Base-by-base conservation (phyloP, 805 yeast genomes). In the Candida michaelii region DNA sequence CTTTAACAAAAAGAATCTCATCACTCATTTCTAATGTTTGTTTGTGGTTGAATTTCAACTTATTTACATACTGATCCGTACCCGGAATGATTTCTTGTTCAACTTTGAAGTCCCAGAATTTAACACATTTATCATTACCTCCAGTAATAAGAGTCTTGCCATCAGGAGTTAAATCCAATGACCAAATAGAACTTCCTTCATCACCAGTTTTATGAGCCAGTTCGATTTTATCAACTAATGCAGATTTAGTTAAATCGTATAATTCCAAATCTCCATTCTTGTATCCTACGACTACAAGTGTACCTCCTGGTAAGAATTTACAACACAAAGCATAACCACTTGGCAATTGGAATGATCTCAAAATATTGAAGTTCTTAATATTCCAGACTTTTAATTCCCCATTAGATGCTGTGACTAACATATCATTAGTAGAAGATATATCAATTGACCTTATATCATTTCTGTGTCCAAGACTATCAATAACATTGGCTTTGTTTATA, bases 331-430 rank as follows among this genome's bases (percentile, higher is more conserved):
- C 87, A 60, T 91, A 89, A 1, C 97, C 97, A 50, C 95, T 79
- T 27, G 83, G 90, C 35, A 68, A 53, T 16, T 41, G 51, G 56
- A 93, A 85, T 0, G 95, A 85, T 56, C 99, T 76, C 38, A 93
- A 74, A 53, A 96, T 91, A 47, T 81, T 77, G 14, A 69, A 72
- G 1, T 91, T 81, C 48, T 74, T 73, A 21, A 85, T 60, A 57
- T 93, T 93, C 97, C 97, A 90, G 16, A 93, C 74, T 58, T 93
- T 93, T 48, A 93, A 66, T 50, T 80, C 77, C 16, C 97, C 97
- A 56, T 89, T 89, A 2, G 97, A 85, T 0, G 96, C 97, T 1
- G 96, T 84, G 2, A 89, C 95, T 31, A 91, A 66, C 44, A 93
- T 66, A 58, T 80, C 80, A 59, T 83, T 80, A 65, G 91, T 97